Percentiles rank a stretch among this genome's conserved stretches.
These are phyloP conservation scores for Fagopyrum tataricum DNA, from an alignment of 148 eudicot genomes.

Conservation along the genomic window DNA sequence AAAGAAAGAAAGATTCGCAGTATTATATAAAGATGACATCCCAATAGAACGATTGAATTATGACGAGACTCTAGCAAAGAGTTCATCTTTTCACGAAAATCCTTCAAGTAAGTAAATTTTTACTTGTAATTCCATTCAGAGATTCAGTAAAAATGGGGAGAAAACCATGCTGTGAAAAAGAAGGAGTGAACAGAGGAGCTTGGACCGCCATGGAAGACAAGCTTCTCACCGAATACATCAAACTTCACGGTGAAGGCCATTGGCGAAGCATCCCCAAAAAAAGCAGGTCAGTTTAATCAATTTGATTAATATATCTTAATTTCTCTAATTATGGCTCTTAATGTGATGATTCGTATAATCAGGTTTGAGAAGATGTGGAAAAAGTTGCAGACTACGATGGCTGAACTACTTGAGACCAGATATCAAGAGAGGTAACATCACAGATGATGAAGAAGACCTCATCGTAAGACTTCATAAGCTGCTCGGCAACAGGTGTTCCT, in stretches of 20 bases:
- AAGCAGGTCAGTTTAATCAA: neutral
- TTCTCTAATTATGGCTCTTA: neutral
- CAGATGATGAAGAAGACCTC: neutral
- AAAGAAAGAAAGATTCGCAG: neutral
- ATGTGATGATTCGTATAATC: neutral
- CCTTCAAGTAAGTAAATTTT: neutral
- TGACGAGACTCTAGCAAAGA: no score
- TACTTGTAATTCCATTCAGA: no score
- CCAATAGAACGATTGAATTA: no score
- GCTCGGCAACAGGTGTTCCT: neutral
- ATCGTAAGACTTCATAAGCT: constrained; percentile 6
- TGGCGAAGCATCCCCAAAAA: neutral
- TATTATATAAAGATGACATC: neutral
- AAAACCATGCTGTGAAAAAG: constrained; percentile 3
- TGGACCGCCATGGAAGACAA: constrained; percentile 11
- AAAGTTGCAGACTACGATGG: constrained; percentile 5
- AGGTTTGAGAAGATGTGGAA: constrained; percentile 4
- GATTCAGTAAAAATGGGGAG: constrained; percentile 1
- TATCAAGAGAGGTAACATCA: constrained; percentile 2
- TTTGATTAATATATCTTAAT: neutral
- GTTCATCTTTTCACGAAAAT: neutral
- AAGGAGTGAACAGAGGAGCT: neutral
- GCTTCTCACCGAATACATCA: constrained; percentile 1
- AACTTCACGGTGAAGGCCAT: neutral
- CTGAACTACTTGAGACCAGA: neutral